Evolutionary conservation across 306 rosid genomes (phyloP), one percentile per base, ranked within the genome.

Genomic region (Hippophae rhamnoides): DNA sequence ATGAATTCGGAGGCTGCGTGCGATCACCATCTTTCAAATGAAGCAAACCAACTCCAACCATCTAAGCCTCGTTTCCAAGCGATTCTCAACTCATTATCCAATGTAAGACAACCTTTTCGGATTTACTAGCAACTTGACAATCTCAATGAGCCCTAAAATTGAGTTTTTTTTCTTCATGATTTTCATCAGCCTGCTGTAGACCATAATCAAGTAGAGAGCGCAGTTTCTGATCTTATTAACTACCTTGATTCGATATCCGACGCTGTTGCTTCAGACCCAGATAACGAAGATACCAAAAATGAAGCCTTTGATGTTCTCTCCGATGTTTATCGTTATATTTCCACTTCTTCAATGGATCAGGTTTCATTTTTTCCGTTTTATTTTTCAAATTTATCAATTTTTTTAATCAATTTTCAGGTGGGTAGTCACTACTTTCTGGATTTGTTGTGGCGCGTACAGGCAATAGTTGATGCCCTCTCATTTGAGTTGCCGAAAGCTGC

Each of bases 401-500:
- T 41, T 3, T 7, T 8, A 14, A 51, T 58, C 27, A 25, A 9
- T 57, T 47, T 65, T 13, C 55, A 41, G 56, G 62, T 9, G 23
- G 49, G 23, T 18, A 52, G 73, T 63, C 26, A 50, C 50, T 31
- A 48, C 47, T 14, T 43, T 26, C 46, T 31, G 54, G 60, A 13
- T 65, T 71, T 42, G 66, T 43, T 56, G 12, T 31, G 47, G 31
- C 10, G 13, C 27, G 41, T 65, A 40, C 86, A 87, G 98, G 89
- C 38, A 57, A 67, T 76, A 64, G 67, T 76, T 52, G 99, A 88
- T 61, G 64, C 76, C 50, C 85, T 92, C 41, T 80, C 92, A 52
- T 84, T 85, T 56, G 93, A 78, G 69, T 61, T 92, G 63, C 96
- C 95, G 13, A 88, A 79, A 69, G 84, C 77, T 47, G 88, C 86